phyloP scores from a whole-genome alignment of 1,139 yeast species.

The Candida glucosophila region DNA sequence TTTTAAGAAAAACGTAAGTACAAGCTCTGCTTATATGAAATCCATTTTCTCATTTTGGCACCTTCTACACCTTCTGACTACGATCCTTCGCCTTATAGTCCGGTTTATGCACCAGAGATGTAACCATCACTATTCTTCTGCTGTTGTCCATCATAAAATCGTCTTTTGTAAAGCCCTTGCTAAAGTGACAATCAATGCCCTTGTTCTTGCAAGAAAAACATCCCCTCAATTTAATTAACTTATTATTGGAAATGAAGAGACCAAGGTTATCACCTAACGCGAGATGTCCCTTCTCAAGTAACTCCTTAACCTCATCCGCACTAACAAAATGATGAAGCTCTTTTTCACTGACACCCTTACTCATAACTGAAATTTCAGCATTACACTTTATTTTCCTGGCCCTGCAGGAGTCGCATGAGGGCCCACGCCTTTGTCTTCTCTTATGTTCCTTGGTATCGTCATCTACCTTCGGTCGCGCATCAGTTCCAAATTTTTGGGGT shows the following conservation, averaged over 20 bases:
- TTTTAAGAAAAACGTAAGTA: too few species aligned
- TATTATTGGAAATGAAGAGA: conserved; percentile 18
- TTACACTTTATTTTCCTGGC: conserved; percentile 69
- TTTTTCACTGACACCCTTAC: conserved; percentile 6
- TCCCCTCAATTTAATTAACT: conserved; percentile 39
- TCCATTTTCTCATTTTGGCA: conserved; percentile 26
- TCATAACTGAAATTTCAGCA: conserved; percentile 40
- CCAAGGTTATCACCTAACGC: conserved; percentile 5
- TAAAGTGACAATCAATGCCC: conserved; percentile 38
- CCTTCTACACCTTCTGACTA: conserved; percentile 2
- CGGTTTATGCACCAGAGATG: too few species aligned
- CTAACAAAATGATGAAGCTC: conserved; percentile 1
- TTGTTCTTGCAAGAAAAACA: conserved; percentile 43
- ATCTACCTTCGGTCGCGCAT: too few species aligned
- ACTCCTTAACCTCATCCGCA: conserved; percentile 2
- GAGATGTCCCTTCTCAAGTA: conserved; percentile 3
- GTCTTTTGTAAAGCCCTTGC: conserved; percentile 54
- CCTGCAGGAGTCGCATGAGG: conserved; percentile 68
- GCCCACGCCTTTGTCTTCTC: conserved; percentile 62
- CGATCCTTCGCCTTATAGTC: neutral
- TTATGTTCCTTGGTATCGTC: too few species aligned
- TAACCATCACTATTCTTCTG: conserved; percentile 8
- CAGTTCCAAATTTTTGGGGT: too few species aligned
- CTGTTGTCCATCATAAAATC: conserved; percentile 31
- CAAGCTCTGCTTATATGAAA: conserved; percentile 26